Evolutionary conservation across 2,329 filamentous ascomycete genomes (phyloP).

Genomic region (Drechslerella dactyloides): DNA sequence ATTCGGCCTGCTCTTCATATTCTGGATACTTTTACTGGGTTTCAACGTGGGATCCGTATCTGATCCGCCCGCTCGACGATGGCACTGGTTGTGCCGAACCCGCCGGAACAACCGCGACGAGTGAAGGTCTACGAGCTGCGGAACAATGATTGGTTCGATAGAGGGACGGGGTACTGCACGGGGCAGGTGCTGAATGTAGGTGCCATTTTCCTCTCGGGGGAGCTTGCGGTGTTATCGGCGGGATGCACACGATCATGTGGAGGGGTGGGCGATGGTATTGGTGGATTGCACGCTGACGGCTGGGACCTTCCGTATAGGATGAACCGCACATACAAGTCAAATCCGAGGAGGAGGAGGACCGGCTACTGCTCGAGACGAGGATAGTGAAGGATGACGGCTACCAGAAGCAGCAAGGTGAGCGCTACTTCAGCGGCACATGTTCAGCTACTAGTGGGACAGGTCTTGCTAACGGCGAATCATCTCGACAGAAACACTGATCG

Average conservation of each 20-base stretch:
- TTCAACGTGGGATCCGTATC: background rate
- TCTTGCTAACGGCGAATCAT: conserved; percentile 54
- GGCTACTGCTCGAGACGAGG: conserved; percentile 83
- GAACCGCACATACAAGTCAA: conserved; percentile 88
- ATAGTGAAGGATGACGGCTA: conserved; percentile 95
- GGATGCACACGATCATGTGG: too few relatives aligned
- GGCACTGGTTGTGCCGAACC: conserved; percentile 57
- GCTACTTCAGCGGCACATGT: conserved; percentile 18
- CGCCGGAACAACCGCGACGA: conserved; percentile 63
- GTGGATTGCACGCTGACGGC: conserved; percentile 20
- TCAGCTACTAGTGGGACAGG: conserved; percentile 54
- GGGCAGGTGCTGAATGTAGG: conserved; percentile 76
- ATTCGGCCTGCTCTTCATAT: background rate
- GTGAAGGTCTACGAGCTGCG: conserved; percentile 99
- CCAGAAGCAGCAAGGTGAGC: conserved; percentile 94
- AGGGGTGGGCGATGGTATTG: conserved; percentile 18
- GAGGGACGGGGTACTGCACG: conserved; percentile 93
- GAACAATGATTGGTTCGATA: conserved; percentile 99
- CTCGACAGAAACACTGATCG: conserved; percentile 84
- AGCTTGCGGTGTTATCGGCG: conserved; percentile 13
- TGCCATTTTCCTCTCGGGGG: conserved; percentile 33
- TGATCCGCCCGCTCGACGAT: conserved; percentile 29
- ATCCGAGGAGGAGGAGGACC: conserved; percentile 87
- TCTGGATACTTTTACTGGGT: background rate
- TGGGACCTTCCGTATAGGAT: conserved; percentile 62